Percentiles rank a stretch among this genome's conserved stretches.
Conservation (phyloP, 1,284 basidiomycete species). For the Malassezia sp. region DNA sequence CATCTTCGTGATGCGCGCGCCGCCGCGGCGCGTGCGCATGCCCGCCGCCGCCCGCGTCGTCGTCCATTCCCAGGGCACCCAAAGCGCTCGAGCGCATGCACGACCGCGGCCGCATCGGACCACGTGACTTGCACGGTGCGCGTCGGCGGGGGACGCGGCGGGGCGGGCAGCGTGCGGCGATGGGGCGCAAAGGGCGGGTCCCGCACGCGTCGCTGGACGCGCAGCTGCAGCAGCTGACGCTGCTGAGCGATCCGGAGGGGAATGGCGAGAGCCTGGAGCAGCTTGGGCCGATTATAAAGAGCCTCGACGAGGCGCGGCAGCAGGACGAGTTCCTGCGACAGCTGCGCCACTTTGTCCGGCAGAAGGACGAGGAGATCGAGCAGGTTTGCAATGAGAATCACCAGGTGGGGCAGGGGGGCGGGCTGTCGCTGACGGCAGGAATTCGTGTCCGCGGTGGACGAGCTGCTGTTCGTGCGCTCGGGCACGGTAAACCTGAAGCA, state of each 20-base stretch:
- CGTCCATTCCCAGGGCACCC: too few species aligned
- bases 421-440: too few species aligned
- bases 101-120: too few species aligned
- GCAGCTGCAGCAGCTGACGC: slow-evolving; percentile 44
- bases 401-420: too few species aligned
- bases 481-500: slow-evolving; percentile 53
- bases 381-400: slow-evolving; percentile 90
- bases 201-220: slow-evolving; percentile 41
- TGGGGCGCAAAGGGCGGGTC: slow-evolving; percentile 21
- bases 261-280: slow-evolving; percentile 44
- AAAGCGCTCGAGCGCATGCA: too few species aligned
- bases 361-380: slow-evolving; percentile 93
- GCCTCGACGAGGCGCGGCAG: slow-evolving; percentile 73
- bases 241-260: slow-evolving; percentile 38
- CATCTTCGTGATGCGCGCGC: slow-evolving; percentile 15
- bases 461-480: slow-evolving; percentile 80
- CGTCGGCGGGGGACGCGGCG: too few species aligned
- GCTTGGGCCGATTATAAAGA: slow-evolving; percentile 46
- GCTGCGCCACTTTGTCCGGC: slow-evolving; percentile 71
- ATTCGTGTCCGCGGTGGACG: slow-evolving; percentile 89
- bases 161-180: slow-evolving; percentile 1
- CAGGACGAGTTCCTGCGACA: slow-evolving; percentile 82
- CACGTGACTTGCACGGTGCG: too few species aligned
- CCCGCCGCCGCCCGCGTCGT: too few species aligned
- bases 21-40: slow-evolving; percentile 1